Percentiles rank a stretch among this genome's conserved stretches.
phyloP scores from a whole-genome alignment of 441 rosid genomes.

The Bocquillonia castaneifolia region DNA sequence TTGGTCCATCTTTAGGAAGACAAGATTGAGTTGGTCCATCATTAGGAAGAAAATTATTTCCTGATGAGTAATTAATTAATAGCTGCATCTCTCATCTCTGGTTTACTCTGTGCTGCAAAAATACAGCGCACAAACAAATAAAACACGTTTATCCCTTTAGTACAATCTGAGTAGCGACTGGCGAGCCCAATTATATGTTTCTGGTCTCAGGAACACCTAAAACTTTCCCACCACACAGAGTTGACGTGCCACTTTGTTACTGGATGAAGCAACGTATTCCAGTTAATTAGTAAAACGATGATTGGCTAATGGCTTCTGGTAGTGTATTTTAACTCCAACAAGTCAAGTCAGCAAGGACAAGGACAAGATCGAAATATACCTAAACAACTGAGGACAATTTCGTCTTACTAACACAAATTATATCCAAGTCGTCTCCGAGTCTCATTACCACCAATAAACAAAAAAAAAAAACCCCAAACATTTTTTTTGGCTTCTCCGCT shows the following conservation, averaged over 20 bases:
- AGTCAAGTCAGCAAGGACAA: too few relatives aligned
- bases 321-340: constrained; percentile 1
- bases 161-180: neutral
- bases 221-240: neutral
- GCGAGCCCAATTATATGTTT: neutral
- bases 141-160: neutral
- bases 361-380: neutral
- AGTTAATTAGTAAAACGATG: neutral
- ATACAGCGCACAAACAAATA: neutral
- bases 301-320: neutral
- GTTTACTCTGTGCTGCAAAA: too few relatives aligned
- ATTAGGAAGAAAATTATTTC: too few relatives aligned
- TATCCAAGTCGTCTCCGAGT: constrained; percentile 23
- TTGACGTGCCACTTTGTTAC: neutral
- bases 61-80: too few relatives aligned
- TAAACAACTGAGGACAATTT: neutral
- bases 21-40: neutral
- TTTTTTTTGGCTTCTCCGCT: neutral
- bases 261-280: neutral
- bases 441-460: constrained; percentile 18
- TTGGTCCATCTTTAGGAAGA: too few relatives aligned
- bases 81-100: too few relatives aligned
- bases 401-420: constrained; percentile 8
- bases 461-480: neutral
- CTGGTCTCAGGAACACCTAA: neutral